Base-by-base conservation (phyloP, 768 basidiomycete genomes). In the Leccinum longicurvipes region DNA sequence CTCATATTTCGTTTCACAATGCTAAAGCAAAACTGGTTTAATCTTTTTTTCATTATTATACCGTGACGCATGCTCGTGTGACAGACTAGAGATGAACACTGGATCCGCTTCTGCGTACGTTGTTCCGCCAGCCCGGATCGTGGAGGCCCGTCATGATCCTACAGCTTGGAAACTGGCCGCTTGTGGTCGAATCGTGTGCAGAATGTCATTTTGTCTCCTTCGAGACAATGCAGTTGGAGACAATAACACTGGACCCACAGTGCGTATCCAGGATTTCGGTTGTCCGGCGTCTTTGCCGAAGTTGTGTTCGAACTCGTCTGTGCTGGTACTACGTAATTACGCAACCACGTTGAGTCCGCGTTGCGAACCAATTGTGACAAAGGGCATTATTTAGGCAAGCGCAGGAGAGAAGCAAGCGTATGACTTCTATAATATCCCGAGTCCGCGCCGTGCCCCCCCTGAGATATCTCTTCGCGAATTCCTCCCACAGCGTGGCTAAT, bases 301-400 rank as follows among this genome's bases (percentile, higher is more conserved):
- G 17, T 48, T 34, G 46, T 54, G 57, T 63, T 65, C 32, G 47
- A 50, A 28, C 27, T 19, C 39, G 42, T 54, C 46, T 31, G 19
- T 36, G 47, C 19, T 19, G 39, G 19, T 41, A 19, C 39, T 69
- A 68, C 67, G 68, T 68, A 70, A 68, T 57, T n/a, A 53, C 11
- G 52, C 42, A 50, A 51, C 64, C 67, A 70, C 66, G 67, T 58
- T 58, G 62, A 63, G 50, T 31, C 55, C 56, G 57, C 66, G 45
- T 32, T 50, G 50, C 50, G 25, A 61, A 17, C 36, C 45, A 29
- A 19, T 46, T 11, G 46, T 32, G 55, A 48, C 41, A 25, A 41
- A 60, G 47, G 34, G 39, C 23, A 15, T 27, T 50, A 46, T 39
- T 41, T 41, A 19, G 39, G 39, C 2, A 41, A 41, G 39, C 39